Evolutionary conservation across 1,284 basidiomycete species (phyloP).

Genomic region (Ganoderma leucocontextum): DNA sequence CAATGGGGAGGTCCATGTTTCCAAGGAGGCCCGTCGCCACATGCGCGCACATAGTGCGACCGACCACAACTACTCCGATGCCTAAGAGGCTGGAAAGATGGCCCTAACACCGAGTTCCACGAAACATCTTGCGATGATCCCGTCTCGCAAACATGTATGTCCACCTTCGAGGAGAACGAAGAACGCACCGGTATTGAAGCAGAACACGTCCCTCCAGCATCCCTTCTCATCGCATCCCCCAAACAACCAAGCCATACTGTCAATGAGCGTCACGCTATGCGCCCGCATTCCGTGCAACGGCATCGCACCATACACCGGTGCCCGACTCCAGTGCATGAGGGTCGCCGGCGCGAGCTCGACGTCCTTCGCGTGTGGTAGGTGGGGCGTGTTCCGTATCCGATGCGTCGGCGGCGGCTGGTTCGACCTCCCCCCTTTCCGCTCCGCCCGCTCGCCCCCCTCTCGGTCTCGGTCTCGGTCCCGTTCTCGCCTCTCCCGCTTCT

Average conservation of each 20-base stretch:
- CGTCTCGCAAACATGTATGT: background rate
- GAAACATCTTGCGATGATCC: background rate
- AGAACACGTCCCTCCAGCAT: slow-evolving; percentile 82
- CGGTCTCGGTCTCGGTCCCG: slow-evolving; percentile 22
- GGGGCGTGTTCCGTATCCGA: slow-evolving; percentile 46
- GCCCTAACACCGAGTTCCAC: background rate
- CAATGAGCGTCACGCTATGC: slow-evolving; percentile 86
- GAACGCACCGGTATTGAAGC: slow-evolving; percentile 82
- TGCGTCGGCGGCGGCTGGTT: slow-evolving; percentile 22
- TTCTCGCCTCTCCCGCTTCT: slow-evolving; percentile 16
- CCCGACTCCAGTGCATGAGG: slow-evolving; percentile 87
- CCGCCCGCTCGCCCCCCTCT: slow-evolving; percentile 12
- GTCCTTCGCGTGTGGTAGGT: slow-evolving; percentile 64
- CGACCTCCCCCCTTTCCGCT: slow-evolving; percentile 22
- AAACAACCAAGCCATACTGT: slow-evolving; percentile 86
- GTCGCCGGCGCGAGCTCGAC: slow-evolving; percentile 62
- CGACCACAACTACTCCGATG: background rate
- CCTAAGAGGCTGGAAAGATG: background rate
- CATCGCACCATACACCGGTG: slow-evolving; percentile 80
- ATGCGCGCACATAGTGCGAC: background rate
- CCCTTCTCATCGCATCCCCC: slow-evolving; percentile 88
- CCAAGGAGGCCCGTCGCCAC: background rate
- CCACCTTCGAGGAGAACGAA: background rate
- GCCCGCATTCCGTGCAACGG: slow-evolving; percentile 83
- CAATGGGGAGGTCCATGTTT: background rate